Evolutionary conservation across 495 filamentous ascomycete genomes (phyloP).

Genomic region (Hypoxylon perforatum): DNA sequence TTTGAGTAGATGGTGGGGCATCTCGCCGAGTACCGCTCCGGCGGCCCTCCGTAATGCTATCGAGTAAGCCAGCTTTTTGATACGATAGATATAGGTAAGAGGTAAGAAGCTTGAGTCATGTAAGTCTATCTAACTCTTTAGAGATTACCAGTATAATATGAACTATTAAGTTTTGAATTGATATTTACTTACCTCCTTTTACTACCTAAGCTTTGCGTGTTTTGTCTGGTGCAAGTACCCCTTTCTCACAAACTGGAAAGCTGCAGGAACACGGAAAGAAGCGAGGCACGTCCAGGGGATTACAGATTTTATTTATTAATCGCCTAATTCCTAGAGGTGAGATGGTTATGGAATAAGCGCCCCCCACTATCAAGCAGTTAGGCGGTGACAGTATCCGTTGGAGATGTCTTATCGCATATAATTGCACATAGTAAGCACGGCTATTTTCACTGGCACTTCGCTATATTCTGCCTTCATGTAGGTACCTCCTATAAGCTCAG

Average conservation of each 20-base stretch:
- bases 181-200: no score
- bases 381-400: not conserved
- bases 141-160: not conserved
- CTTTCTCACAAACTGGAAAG: not conserved
- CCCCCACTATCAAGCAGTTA: conserved; percentile 17
- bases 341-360: conserved; percentile 13
- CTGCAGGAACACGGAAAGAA: not conserved
- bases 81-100: conserved; percentile 8
- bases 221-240: no score
- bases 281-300: not conserved
- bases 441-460: not conserved
- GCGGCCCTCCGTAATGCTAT: conserved; percentile 39
- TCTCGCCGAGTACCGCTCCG: conserved; percentile 49
- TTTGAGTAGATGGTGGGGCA: conserved; percentile 54
- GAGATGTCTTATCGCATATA: conserved; percentile 20
- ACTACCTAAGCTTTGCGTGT: no score
- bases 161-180: not conserved
- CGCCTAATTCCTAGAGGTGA: conserved; percentile 23
- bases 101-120: conserved; percentile 19
- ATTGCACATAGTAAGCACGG: conserved; percentile 26
- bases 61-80: conserved; percentile 49
- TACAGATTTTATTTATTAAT: conserved; percentile 28
- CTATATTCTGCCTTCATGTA: not conserved
- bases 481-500: conserved; percentile 17
- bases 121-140: conserved; percentile 2